Evolutionary conservation across 2,329 filamentous ascomycete genomes (phyloP).

Genomic region (Fusarium vanettenii): DNA sequence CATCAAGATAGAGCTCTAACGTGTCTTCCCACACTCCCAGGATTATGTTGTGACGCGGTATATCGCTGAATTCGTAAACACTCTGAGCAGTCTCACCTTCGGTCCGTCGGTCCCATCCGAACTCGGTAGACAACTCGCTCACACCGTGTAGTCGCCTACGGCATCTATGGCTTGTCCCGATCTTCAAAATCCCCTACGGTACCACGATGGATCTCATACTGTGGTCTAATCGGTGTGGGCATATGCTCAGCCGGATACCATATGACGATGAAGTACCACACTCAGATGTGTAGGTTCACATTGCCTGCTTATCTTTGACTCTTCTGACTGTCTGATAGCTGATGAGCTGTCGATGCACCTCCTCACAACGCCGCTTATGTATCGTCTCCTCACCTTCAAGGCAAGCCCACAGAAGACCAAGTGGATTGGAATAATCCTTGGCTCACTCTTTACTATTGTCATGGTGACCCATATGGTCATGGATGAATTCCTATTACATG

Average conservation of each 20-base stretch:
- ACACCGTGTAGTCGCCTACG: constrained; percentile 49
- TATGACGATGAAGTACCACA: constrained; percentile 51
- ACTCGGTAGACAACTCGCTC: neutral
- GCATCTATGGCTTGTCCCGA: constrained; percentile 51
- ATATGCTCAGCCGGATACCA: constrained; percentile 49
- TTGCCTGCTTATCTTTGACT: no score
- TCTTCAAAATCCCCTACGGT: constrained; percentile 25
- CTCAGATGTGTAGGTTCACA: constrained; percentile 46
- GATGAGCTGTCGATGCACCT: constrained; percentile 57
- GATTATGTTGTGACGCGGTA: constrained; percentile 56
- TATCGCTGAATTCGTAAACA: constrained; percentile 59
- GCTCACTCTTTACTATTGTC: constrained; percentile 44
- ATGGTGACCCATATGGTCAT: constrained; percentile 56
- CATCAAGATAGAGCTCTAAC: constrained; percentile 1
- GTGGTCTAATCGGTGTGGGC: constrained; percentile 52
- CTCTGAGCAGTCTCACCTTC: constrained; percentile 54
- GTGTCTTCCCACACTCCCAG: constrained; percentile 17
- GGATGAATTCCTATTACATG: constrained; percentile 56
- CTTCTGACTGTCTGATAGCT: constrained; percentile 38
- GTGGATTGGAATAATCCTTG: constrained; percentile 35
- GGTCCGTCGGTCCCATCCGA: constrained; percentile 24
- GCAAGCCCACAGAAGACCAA: constrained; percentile 40
- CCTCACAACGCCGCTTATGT: constrained; percentile 54
- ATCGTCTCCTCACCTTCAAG: constrained; percentile 53
- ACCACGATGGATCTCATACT: constrained; percentile 50